A percentile compares a stretch with the other conserved stretches of the same genome.
Evolutionary conservation across 192 early-diverging fungal genomes (phyloP).

Genomic region (Entomortierella beljakovae): DNA sequence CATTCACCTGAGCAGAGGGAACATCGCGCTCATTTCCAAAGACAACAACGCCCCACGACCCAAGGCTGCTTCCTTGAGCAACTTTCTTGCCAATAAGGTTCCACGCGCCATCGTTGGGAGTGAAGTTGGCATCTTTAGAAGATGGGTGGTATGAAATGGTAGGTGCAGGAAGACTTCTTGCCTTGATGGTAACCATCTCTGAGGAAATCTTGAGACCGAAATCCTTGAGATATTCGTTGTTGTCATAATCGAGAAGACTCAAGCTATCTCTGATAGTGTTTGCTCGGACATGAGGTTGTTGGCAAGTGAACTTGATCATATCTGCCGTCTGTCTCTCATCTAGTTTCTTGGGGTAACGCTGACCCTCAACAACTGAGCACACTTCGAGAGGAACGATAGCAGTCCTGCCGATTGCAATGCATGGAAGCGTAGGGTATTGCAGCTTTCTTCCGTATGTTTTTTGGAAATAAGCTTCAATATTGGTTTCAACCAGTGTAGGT

Average conservation of each 20-base stretch:
- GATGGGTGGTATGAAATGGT: slow-evolving; percentile 70
- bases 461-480: slow-evolving; percentile 71
- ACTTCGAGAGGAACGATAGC: slow-evolving; percentile 88
- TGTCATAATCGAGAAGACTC: slow-evolving; percentile 70
- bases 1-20: slow-evolving; percentile 65
- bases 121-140: slow-evolving; percentile 61
- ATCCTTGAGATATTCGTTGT: slow-evolving; percentile 78
- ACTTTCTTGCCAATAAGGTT: slow-evolving; percentile 89
- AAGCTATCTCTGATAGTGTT: slow-evolving; percentile 84
- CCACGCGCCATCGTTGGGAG: slow-evolving; percentile 83
- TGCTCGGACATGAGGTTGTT: slow-evolving; percentile 81
- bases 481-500: slow-evolving; percentile 36
- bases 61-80: slow-evolving; percentile 74
- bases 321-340: slow-evolving; percentile 91
- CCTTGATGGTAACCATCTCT: slow-evolving; percentile 74
- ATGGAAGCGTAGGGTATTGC: slow-evolving; percentile 82
- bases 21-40: slow-evolving; percentile 72
- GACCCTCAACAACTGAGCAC: slow-evolving; percentile 84
- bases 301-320: slow-evolving; percentile 96
- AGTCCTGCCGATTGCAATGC: slow-evolving; percentile 74
- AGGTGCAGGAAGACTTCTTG: slow-evolving; percentile 83
- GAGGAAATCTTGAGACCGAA: slow-evolving; percentile 79
- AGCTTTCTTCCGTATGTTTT: slow-evolving; percentile 77
- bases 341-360: slow-evolving; percentile 85
- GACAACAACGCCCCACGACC: slow-evolving; percentile 84